A percentile compares a stretch with the other conserved stretches of the same genome.
phyloP scores from a whole-genome alignment of 306 rosid species.

The Canavalia ensiformis region DNA sequence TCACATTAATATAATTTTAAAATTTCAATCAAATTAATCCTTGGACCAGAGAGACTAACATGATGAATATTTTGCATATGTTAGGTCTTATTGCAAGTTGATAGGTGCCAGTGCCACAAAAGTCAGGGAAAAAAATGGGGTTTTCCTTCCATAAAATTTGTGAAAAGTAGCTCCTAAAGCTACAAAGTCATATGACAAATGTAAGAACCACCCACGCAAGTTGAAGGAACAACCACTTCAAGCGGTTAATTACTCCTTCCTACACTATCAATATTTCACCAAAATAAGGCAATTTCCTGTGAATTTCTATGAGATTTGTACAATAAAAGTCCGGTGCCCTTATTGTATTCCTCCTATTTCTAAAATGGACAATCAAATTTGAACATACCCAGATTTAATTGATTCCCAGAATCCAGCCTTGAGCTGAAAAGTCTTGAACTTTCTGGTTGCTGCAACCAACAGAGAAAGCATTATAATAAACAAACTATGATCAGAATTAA shows the following conservation, averaged over 20 bases:
- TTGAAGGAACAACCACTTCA: conserved; percentile 21
- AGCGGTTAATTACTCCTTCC: conserved; percentile 26
- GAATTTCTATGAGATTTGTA: conserved; percentile 13
- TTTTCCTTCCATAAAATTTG: no score
- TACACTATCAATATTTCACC: neutral
- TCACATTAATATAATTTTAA: no score
- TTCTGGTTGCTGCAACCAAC: conserved; percentile 63
- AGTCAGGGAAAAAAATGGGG: no score
- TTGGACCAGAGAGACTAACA: no score
- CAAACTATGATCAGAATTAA: neutral
- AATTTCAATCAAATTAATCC: no score
- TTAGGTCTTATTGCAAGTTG: no score
- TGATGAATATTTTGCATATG: no score
- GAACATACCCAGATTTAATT: conserved; percentile 86
- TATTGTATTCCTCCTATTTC: neutral
- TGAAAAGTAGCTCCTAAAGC: conserved; percentile 1
- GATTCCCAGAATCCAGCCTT: conserved; percentile 93
- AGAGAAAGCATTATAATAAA: conserved; percentile 12
- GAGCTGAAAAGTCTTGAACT: conserved; percentile 63
- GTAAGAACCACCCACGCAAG: conserved; percentile 14
- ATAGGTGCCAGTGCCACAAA: no score
- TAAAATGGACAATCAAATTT: conserved; percentile 12
- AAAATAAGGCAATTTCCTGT: conserved; percentile 24
- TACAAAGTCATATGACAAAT: conserved; percentile 12
- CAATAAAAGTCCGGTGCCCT: conserved; percentile 18